These are phyloP conservation scores for Cymbomonas tetramitiformis DNA, from an alignment of 139 green algal genomes.

Conservation along the genomic window DNA sequence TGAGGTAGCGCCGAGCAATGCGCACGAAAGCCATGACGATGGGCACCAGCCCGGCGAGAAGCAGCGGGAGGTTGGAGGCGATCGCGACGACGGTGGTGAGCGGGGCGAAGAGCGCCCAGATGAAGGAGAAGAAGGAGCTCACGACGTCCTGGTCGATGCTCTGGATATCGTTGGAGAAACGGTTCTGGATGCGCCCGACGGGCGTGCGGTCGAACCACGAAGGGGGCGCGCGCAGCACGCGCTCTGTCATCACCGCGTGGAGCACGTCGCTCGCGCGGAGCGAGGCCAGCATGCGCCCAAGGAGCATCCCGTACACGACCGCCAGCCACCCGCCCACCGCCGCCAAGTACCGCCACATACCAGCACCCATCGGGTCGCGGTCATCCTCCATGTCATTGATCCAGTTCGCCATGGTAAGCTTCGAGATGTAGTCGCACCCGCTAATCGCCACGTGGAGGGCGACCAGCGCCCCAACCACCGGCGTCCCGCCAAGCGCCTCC, in stretches of 20 bases:
- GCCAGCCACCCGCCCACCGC: slow-evolving; percentile 4
- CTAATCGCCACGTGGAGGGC: too few species aligned
- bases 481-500: too few species aligned
- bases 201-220: slow-evolving; percentile 73
- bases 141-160: slow-evolving; percentile 28
- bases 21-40: slow-evolving; percentile 35
- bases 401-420: too few species aligned
- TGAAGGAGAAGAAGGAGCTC: slow-evolving; percentile 17
- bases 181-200: slow-evolving; percentile 24
- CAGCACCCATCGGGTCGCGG: neutral
- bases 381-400: too few species aligned
- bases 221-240: too few species aligned
- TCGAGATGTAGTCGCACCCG: too few species aligned
- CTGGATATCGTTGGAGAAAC: slow-evolving; percentile 33
- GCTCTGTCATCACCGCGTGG: slow-evolving; percentile 37
- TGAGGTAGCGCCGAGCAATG: slow-evolving; percentile 25
- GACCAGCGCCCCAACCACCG: too few species aligned
- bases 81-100: slow-evolving; percentile 23
- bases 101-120: slow-evolving; percentile 25
- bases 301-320: slow-evolving; percentile 19
- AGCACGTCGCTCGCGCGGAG: slow-evolving; percentile 18
- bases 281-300: neutral
- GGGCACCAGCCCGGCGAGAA: slow-evolving; percentile 23
- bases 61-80: slow-evolving; percentile 16
- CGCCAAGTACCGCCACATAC: slow-evolving; percentile 3